Conservation (phyloP, 75 land plant genomes). For the Azolla pinnata region DNA sequence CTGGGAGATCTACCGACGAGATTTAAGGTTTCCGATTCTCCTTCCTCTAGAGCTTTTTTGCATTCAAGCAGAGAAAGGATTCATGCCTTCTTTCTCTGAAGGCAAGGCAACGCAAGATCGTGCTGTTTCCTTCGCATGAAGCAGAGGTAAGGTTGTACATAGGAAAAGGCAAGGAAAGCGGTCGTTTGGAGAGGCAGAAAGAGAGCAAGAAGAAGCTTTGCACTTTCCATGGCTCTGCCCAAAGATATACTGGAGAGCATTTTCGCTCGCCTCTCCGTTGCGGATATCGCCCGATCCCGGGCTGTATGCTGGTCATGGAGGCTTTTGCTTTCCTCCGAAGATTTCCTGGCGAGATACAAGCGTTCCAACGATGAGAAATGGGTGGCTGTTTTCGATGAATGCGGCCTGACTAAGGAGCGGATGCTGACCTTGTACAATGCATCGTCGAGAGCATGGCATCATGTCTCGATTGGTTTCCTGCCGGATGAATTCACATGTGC, state of each 20-base stretch:
- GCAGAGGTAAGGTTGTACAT: no score
- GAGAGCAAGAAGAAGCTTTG: no score
- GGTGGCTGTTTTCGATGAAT: conserved; percentile 1
- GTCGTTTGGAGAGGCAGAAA: no score
- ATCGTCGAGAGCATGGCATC: conserved; percentile 26
- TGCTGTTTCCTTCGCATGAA: no score
- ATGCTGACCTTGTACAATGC: conserved; percentile 25
- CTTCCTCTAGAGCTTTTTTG: no score
- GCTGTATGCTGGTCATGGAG: conserved; percentile 36
- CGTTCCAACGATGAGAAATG: not conserved
- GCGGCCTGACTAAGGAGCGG: not conserved
- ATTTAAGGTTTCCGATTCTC: no score
- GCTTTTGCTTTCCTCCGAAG: conserved; percentile 26
- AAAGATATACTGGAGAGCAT: conserved; percentile 42
- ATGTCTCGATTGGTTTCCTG: conserved; percentile 32
- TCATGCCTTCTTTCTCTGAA: no score
- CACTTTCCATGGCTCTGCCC: conserved; percentile 31
- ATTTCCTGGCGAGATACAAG: conserved; percentile 18
- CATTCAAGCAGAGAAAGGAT: no score
- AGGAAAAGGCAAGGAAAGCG: no score
- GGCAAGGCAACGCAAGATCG: no score
- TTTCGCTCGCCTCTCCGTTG: conserved; percentile 39
- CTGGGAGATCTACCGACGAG: no score
- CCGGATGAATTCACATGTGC: conserved; percentile 19
- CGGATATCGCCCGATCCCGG: conserved; percentile 22